Conservation (phyloP, 2,329 filamentous ascomycete species). For the Claviceps maximensis region DNA sequence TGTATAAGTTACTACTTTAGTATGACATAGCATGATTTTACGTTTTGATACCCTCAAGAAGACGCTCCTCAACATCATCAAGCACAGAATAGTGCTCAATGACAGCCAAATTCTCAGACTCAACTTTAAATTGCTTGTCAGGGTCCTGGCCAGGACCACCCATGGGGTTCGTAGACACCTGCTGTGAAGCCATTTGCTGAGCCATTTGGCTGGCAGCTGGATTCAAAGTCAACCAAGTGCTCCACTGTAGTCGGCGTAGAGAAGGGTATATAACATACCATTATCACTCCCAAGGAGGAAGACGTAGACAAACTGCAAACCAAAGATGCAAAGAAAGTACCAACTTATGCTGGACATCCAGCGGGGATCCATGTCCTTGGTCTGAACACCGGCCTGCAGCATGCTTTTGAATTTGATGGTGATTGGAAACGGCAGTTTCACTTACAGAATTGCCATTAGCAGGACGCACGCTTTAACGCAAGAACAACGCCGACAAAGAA, state of each 20-base stretch:
- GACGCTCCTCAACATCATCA: slow-evolving; percentile 73
- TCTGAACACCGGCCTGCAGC: slow-evolving; percentile 93
- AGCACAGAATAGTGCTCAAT: slow-evolving; percentile 87
- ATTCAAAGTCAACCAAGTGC: slow-evolving; percentile 7
- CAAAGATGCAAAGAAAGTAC: slow-evolving; percentile 98
- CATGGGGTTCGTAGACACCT: slow-evolving; percentile 35
- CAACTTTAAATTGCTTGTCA: slow-evolving; percentile 84
- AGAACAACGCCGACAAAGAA: not conserved
- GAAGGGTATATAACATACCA: slow-evolving; percentile 43
- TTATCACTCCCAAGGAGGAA: slow-evolving; percentile 95
- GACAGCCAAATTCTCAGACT: slow-evolving; percentile 92
- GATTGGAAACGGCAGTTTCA: slow-evolving; percentile 94
- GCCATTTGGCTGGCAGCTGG: slow-evolving; percentile 81
- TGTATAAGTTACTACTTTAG: slow-evolving; percentile 9
- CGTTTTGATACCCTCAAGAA: slow-evolving; percentile 44
- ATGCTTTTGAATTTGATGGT: slow-evolving; percentile 99
- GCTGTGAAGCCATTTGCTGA: slow-evolving; percentile 70
- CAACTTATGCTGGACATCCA: slow-evolving; percentile 98
- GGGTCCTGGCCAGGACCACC: slow-evolving; percentile 90
- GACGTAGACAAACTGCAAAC: slow-evolving; percentile 91
- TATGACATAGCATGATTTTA: slow-evolving; percentile 17
- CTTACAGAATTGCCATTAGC: slow-evolving; percentile 25
- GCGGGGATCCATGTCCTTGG: slow-evolving; percentile 87
- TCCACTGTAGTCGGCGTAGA: not conserved
- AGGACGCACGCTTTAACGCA: not conserved